Evolutionary conservation across 768 basidiomycete species (phyloP), one percentile per base, ranked within the genome.

Genomic region (Lactarius deliciosus): DNA sequence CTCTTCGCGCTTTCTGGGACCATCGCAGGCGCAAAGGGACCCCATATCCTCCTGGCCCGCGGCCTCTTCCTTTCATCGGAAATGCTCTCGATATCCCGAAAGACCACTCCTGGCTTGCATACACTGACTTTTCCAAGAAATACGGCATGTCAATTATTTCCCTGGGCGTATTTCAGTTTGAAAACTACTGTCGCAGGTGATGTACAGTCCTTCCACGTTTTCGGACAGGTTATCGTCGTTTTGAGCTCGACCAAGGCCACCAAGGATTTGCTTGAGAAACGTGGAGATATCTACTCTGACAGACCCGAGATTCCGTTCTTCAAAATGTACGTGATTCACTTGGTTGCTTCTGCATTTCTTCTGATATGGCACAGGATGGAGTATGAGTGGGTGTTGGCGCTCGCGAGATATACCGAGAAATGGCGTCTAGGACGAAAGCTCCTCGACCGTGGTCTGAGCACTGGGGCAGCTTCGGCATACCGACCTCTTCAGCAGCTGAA

Each of bases 241-340:
- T 73, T 87, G 41, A 85, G 81, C 72, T 79, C 79, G 61, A 63
- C 76, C 68, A 76, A 80, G 65, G 80, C 78, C 7, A 78, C 79
- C 40, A 77, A 77, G 11, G 83, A 81, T 61, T 74, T 87, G 25
- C 75, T 87, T 32, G 85, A 85, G 50, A 84, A 80, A 71, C 79
- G 83, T 59, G 81, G 84, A 61, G 71, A 79, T n/a, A 82, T 58
- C 5, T 69, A 56, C 22, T 66, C 60, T 16, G 64, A 60, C 43
- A 61, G 68, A 0, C 56, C 64, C 28, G 32, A 11, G 18, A 16
- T 61, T 8, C 43, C 64, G 0, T 22, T 66, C 16, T 18, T 11
- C 11, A 56, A 68, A 16, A 65, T 68, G 68, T 65, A 41, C 2
- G 47, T 53, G 32, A 36, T 16, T 32, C 18, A 34, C 13, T 10